Conservation (phyloP, 2,329 filamentous ascomycete species). For the Paradendryphiella salina region DNA sequence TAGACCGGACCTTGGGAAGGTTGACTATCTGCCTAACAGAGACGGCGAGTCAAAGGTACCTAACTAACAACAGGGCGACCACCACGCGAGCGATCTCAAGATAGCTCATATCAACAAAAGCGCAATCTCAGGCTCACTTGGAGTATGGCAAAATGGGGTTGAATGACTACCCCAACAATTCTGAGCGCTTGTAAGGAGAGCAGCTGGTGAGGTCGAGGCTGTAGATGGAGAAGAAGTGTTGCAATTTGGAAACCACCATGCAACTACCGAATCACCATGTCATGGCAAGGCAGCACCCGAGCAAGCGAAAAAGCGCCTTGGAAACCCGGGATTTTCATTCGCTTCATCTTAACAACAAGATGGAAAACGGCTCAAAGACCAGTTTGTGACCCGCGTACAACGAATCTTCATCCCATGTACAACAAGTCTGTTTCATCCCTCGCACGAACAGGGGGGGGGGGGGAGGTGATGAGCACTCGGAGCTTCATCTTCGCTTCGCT, state of each 20-base stretch:
- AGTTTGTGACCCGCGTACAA: neutral
- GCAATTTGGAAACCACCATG: neutral
- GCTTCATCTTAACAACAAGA: neutral
- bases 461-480: neutral
- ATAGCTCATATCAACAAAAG: neutral
- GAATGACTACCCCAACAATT: neutral
- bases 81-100: neutral
- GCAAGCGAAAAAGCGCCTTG: too few relatives aligned
- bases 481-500: constrained; percentile 4
- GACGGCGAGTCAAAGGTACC: neutral
- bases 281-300: neutral
- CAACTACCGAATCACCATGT: neutral
- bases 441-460: neutral
- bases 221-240: neutral
- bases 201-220: neutral
- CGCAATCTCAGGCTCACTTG: neutral
- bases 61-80: neutral
- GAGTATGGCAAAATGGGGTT: neutral
- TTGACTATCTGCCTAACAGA: neutral
- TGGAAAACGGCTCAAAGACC: neutral
- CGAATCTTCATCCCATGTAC: neutral
- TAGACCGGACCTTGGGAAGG: neutral
- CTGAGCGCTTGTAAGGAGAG: neutral
- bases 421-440: constrained; percentile 5
- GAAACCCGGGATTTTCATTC: too few relatives aligned